Evolutionary conservation across 441 rosid genomes (phyloP).

Genomic region (Syzygium malaccense): DNA sequence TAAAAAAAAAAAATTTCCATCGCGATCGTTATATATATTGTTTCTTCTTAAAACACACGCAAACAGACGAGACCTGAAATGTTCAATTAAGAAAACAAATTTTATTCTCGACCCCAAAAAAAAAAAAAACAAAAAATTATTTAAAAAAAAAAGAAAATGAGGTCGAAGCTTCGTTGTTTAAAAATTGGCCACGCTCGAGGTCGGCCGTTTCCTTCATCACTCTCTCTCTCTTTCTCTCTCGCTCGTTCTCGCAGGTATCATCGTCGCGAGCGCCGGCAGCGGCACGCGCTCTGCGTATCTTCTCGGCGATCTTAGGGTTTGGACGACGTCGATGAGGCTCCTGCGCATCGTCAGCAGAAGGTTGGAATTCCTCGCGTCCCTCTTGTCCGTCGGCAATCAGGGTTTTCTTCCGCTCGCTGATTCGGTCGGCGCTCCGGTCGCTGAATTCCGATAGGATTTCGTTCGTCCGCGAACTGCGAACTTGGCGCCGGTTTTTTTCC

Average conservation of each 20-base stretch:
- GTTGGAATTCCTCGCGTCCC: not conserved
- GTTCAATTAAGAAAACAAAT: not conserved
- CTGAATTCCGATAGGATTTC: not conserved
- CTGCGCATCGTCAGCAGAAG: not conserved
- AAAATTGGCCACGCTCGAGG: conserved; percentile 1
- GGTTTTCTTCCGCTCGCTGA: not conserved
- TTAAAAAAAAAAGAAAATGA: not conserved
- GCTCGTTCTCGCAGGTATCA: not conserved
- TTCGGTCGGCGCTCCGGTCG: not conserved
- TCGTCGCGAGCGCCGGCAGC: not conserved
- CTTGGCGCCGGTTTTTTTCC: not conserved
- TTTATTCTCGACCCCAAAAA: not conserved
- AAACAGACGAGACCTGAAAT: not conserved
- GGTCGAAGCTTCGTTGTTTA: not conserved
- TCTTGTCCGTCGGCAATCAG: not conserved
- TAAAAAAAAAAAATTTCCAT: not conserved
- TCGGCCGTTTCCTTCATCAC: not conserved
- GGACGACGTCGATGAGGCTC: not conserved
- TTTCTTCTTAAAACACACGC: not conserved
- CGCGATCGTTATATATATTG: not conserved
- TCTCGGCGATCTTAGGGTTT: not conserved
- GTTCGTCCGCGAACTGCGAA: not conserved
- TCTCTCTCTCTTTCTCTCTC: not conserved
- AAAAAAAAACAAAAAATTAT: not conserved
- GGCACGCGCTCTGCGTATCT: not conserved